Conservation (phyloP, 164 flowering plant species). For the Magnolia sinica region DNA sequence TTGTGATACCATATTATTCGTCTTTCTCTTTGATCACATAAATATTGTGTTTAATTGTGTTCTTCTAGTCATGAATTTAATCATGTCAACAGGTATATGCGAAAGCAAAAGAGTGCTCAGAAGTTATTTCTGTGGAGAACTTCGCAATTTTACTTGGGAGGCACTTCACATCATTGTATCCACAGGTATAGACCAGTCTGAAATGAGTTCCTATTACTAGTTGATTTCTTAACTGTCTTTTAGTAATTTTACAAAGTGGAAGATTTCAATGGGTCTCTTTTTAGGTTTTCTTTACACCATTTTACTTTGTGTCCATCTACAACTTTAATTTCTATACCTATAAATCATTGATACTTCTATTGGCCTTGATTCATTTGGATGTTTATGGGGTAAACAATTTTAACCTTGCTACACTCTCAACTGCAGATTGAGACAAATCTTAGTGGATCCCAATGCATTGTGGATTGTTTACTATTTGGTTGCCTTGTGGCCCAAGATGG, state of each 20-base stretch:
- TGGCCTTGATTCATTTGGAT: too few species aligned
- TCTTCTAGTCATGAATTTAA: background rate
- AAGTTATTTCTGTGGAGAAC: constrained; percentile 68
- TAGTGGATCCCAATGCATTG: too few species aligned
- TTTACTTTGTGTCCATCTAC: too few species aligned
- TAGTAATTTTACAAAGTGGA: background rate
- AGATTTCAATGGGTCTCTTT: background rate
- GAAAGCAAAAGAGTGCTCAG: constrained; percentile 85
- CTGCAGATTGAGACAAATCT: too few species aligned
- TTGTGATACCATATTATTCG: background rate
- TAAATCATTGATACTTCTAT: too few species aligned
- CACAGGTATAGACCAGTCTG: constrained; percentile 40
- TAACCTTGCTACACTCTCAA: too few species aligned
- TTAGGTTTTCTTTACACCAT: too few species aligned
- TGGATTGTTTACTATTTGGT: too few species aligned
- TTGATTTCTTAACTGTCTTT: background rate
- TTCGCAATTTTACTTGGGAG: constrained; percentile 81
- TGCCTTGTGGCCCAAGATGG: too few species aligned
- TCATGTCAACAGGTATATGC: constrained; percentile 64
- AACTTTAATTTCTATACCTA: too few species aligned
- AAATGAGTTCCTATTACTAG: background rate
- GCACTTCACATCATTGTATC: constrained; percentile 79
- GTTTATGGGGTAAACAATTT: too few species aligned
- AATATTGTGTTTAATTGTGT: background rate
- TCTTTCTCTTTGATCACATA: background rate